Evolutionary conservation across 2,329 filamentous ascomycete genomes (phyloP), one percentile per base, ranked within the genome.

Genomic region (Scedosporium apiospermum): DNA sequence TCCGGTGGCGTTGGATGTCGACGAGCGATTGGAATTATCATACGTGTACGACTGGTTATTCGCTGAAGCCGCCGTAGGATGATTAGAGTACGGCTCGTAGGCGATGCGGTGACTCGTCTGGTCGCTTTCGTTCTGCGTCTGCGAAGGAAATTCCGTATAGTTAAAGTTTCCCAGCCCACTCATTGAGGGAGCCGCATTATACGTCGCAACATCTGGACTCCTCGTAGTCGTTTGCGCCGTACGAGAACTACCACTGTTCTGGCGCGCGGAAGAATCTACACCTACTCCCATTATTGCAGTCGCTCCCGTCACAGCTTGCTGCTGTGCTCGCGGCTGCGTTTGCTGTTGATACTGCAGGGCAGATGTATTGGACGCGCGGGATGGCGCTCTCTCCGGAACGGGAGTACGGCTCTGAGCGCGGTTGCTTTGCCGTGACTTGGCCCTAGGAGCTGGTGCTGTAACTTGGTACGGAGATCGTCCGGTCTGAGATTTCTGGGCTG

Each of bases 371-470:
- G 65, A 65, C 10, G 63, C 30, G 2, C 63, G 60, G 6, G 63
- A 68, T 6, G 69, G 58, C 49, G 42, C 58, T 23, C 16, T 51
- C 18, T 62, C 49, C 3, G 30, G 53, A 12, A 55, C 53, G 3
- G 73, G 70, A 23, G 73, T 72, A 16, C 66, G 70, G 4, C 65
- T 71, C 61, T 74, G 71, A 1, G 69, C 64, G 51, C 72, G 71
- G n/a, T 74, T 73, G 2, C 71, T 69, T 55, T 75, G 72, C 60
- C 71, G 68, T 12, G 76, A 76, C 63, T 70, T 70, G 10, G 71
- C 66, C 26, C 69, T 68, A 60, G 71, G 64, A 26, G 65, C 26
- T 3, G 21, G 14, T 61, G 41, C 63, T 1, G 65, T 53, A 3
- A 68, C 64, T 63, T 73, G 70, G 34, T 71, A 71, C 0, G 72